Evolutionary conservation across 75 land plant genomes (phyloP), one percentile per base, ranked within the genome.

Genomic region (Selaginella moellendorffii): DNA sequence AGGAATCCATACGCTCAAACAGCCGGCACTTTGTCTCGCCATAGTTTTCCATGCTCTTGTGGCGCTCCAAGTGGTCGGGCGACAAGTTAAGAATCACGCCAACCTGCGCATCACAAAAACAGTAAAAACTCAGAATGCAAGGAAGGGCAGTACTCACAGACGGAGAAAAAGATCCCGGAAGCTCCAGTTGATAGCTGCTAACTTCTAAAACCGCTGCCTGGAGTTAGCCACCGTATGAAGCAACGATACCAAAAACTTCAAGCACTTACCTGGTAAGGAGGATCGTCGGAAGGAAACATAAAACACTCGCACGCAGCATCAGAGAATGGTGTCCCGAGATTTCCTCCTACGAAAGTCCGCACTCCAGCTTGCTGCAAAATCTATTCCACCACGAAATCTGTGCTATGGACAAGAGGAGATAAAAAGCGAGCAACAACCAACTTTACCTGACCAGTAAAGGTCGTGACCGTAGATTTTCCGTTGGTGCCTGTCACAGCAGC

Each of bases 161-260:
- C 18, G 74, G 74, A 31, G 5, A 54, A 66, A 71, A 71, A 22
- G 19, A 25, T 1, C 63, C 69, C 9, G 71, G 78, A 62, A 83
- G 81, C 54, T 83, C 86, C 86, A 83, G n/a, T 62, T 81, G 83
- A 53, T 83, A 83, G 56, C 86, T 83, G 78, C 86, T 83, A 56
- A 83, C 83, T 69, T 83, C 86, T 66, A 83, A 78, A 23, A 83
- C 81, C 19, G 81, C 83, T 69, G 69, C 83, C 86, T 83, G 71
- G 0, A 9, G 27, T 61, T 18, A 64, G 46, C 61, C 5, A 14
- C 5, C 46, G 14, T 5, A 36, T 36, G 14, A 5, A 36, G 14
- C 10, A 36, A 36, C 46, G 5, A 36, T 36, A 14, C 46, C 5
- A 5, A 36, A 36, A 36, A 36, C 14, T 36, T 5, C 14, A 5